A percentile compares a stretch with the other conserved stretches of the same genome.
phyloP scores from a whole-genome alignment of 2,329 filamentous ascomycete species.

The Aspergillus sp. region DNA sequence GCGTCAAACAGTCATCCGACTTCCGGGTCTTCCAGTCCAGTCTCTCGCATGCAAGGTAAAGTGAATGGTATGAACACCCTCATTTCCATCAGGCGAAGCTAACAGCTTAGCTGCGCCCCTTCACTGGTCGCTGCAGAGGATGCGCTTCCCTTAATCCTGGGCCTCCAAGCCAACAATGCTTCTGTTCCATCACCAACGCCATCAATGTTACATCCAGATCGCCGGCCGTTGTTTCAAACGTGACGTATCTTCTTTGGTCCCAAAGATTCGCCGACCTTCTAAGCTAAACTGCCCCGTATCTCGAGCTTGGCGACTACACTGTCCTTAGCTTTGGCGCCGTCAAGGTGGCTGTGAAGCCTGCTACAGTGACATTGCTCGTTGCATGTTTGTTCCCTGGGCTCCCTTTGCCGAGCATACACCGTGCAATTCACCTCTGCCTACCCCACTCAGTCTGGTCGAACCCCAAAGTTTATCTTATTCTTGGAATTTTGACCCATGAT shows the following conservation, averaged over 20 bases:
- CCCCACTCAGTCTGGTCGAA: background rate
- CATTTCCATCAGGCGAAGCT: background rate
- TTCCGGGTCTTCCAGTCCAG: background rate
- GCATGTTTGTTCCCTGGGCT: background rate
- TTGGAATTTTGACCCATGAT: background rate
- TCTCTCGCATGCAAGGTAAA: background rate
- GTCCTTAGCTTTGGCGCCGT: background rate
- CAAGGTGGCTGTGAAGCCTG: background rate
- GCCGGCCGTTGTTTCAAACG: background rate
- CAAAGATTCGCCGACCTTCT: background rate
- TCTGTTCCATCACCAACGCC: conserved; percentile 12
- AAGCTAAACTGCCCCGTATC: background rate
- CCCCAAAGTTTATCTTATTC: background rate
- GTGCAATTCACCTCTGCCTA: background rate
- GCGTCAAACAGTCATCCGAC: background rate
- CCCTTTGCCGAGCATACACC: background rate
- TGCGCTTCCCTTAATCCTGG: conserved; percentile 1
- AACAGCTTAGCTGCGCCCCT: background rate
- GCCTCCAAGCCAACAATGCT: conserved; percentile 12
- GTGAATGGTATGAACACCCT: background rate
- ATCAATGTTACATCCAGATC: conserved; percentile 12
- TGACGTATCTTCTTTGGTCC: background rate
- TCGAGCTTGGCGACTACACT: conserved; percentile 1
- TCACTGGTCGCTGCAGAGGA: background rate
- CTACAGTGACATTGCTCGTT: conserved; percentile 3